A percentile compares a stretch with the other conserved stretches of the same genome.
Conservation (phyloP, 2,329 filamentous ascomycete species). For the Xylariaceae sp. region DNA sequence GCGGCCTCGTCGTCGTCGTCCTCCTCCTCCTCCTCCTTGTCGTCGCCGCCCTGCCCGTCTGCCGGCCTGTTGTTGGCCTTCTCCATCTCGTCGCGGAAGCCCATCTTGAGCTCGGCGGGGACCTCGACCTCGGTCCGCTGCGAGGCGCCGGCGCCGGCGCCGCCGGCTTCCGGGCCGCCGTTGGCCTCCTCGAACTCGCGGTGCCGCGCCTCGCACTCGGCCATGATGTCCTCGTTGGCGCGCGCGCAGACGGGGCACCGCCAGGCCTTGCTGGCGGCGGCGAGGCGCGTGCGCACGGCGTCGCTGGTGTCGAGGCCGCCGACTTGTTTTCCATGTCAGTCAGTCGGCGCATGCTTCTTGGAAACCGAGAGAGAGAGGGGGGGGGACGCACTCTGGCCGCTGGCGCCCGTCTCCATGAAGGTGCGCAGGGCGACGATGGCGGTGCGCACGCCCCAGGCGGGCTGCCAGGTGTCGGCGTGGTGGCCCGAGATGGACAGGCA, state of each 20-base stretch:
- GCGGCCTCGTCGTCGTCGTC: constrained; percentile 35
- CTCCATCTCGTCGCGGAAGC: constrained; percentile 64
- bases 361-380: too few relatives aligned
- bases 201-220: constrained; percentile 54
- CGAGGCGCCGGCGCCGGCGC: constrained; percentile 24
- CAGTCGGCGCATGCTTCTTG: too few relatives aligned
- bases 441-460: constrained; percentile 92
- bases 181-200: constrained; percentile 27
- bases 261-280: constrained; percentile 57
- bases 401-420: constrained; percentile 89
- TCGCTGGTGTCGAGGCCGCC: constrained; percentile 77
- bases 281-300: constrained; percentile 59
- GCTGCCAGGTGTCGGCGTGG: constrained; percentile 98
- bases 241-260: constrained; percentile 63
- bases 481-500: constrained; percentile 90
- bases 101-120: constrained; percentile 54
- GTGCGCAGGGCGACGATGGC: constrained; percentile 71
- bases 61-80: constrained; percentile 28
- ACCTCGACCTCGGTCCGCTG: constrained; percentile 36
- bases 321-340: too few relatives aligned
- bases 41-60: constrained; percentile 2
- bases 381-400: too few relatives aligned
- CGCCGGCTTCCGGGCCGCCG: constrained; percentile 20
- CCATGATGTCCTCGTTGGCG: constrained; percentile 66
- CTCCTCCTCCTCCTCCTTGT: constrained; percentile 16